A percentile compares a stretch with the other conserved stretches of the same genome.
Conservation (phyloP, 2,329 filamentous ascomycete species). For the Drechslera avenae region DNA sequence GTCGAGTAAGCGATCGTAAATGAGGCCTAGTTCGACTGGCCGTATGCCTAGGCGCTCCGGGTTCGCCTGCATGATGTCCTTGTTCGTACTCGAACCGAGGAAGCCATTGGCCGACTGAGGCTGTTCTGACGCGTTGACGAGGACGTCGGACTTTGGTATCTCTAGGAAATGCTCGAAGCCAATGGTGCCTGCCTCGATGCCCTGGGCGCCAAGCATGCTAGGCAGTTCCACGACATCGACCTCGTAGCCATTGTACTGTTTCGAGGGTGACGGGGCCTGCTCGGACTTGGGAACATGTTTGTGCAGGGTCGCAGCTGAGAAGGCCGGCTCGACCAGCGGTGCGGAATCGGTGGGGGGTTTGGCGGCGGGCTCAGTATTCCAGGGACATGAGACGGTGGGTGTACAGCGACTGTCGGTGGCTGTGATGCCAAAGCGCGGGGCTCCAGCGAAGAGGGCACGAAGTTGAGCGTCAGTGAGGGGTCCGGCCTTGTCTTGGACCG, state of each 20-base stretch:
- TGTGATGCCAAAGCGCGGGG: slow-evolving; percentile 71
- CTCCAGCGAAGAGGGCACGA: slow-evolving; percentile 75
- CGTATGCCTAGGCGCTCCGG: slow-evolving; percentile 49
- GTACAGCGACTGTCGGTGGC: slow-evolving; percentile 65
- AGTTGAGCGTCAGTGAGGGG: slow-evolving; percentile 59
- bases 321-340: slow-evolving; percentile 42
- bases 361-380: slow-evolving; percentile 64
- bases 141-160: slow-evolving; percentile 66
- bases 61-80: slow-evolving; percentile 46
- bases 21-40: slow-evolving; percentile 34
- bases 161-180: slow-evolving; percentile 73
- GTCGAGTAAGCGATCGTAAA: slow-evolving; percentile 47
- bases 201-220: slow-evolving; percentile 74
- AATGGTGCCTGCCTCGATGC: slow-evolving; percentile 71
- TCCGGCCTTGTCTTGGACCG: slow-evolving; percentile 22
- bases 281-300: slow-evolving; percentile 22
- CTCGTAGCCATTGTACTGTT: slow-evolving; percentile 36
- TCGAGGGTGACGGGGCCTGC: slow-evolving; percentile 19
- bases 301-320: slow-evolving; percentile 42
- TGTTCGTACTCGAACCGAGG: slow-evolving; percentile 50
- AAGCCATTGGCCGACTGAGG: slow-evolving; percentile 42
- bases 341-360: slow-evolving; percentile 64
- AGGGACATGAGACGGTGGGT: slow-evolving; percentile 70
- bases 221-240: slow-evolving; percentile 60
- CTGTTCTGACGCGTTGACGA: slow-evolving; percentile 61